Base-by-base conservation (phyloP, 2,329 filamentous ascomycete genomes). In the Beauveria medogensis region DNA sequence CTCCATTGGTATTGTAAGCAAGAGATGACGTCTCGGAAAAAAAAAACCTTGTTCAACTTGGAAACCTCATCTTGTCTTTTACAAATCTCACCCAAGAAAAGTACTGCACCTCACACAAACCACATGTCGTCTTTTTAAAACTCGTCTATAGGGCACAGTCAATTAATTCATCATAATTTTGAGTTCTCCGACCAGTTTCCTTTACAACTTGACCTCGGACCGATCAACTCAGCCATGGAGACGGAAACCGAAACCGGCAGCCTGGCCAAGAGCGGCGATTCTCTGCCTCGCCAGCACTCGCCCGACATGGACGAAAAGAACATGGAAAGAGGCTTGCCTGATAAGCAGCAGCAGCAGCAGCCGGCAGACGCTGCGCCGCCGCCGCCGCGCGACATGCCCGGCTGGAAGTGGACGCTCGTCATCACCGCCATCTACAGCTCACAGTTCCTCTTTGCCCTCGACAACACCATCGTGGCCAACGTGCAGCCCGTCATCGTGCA, bases 381-480 rank as follows among this genome's bases (percentile, higher is more conserved):
- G 22, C 48, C 48, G 22, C 48, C 48, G 3, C 48, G 48, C 48
- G 48, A 51, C 18, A 51, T 51, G 26, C 22, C 24, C 26, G 26
- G 48, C 48, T 51, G 48, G 48, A 51, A 65, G 63, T 65, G 64
- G 64, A 58, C 53, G 7, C 9, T 64, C 12, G 60, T 56, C 8
- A 62, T 61, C 53, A 18, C 47, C 2, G 51, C 63, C 34, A 63
- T 66, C 37, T 59, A 63, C 22, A 61, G 57, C 6, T 60, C 63
- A 2, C 58, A 50, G 18, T 65, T 78, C 28, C 74, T 80, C 3
- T 79, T 79, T 64, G 72, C 73, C 14, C 70, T 79, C 37, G 76
- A 78, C 68, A 80, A 75, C 55, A 82, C 80, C 5, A 78, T 83
- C 48, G 73, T 78, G 2, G 78, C 78, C 28, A 74, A 78, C 64